These are phyloP conservation scores for Periconia sp. DNA, from an alignment of 2,329 filamentous ascomycete genomes.

Conservation along the genomic window DNA sequence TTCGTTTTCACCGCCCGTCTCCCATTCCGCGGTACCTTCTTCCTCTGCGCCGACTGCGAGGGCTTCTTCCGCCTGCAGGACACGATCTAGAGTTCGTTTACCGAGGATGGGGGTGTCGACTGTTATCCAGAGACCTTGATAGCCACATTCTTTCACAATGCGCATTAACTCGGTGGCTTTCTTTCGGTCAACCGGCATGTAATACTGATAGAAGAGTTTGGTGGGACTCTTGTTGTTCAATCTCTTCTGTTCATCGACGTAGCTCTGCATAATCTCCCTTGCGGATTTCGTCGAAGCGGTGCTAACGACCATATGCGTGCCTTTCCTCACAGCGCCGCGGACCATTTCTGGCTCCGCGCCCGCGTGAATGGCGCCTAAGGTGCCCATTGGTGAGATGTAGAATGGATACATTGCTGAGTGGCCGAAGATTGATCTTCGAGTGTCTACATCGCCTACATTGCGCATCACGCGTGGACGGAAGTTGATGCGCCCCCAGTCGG, in stretches of 20 bases:
- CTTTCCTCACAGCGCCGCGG: constrained; percentile 36
- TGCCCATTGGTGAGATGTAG: constrained; percentile 44
- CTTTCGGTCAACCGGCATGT: constrained; percentile 36
- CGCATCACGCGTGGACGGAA: constrained; percentile 42
- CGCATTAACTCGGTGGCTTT: constrained; percentile 37
- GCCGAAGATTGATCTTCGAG: constrained; percentile 37
- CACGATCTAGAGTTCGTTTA: constrained; percentile 38
- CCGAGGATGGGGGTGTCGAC: constrained; percentile 40
- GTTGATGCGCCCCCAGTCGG: constrained; percentile 37
- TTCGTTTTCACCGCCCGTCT: constrained; percentile 56
- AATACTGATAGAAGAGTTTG: constrained; percentile 38
- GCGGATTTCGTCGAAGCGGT: constrained; percentile 35
- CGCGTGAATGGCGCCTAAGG: constrained; percentile 36
- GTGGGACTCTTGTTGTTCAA: constrained; percentile 30
- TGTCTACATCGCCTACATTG: constrained; percentile 37
- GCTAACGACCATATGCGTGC: constrained; percentile 39
- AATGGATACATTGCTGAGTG: constrained; percentile 38
- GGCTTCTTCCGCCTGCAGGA: constrained; percentile 51
- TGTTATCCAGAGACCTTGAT: constrained; percentile 41
- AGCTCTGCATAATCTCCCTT: constrained; percentile 37
- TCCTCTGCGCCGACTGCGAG: constrained; percentile 55
- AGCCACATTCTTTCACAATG: constrained; percentile 33
- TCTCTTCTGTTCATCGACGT: constrained; percentile 24
- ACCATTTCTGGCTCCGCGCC: constrained; percentile 42
- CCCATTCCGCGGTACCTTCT: constrained; percentile 54